Conservation (phyloP, 139 green algal genomes). For the Micractinium sp. region DNA sequence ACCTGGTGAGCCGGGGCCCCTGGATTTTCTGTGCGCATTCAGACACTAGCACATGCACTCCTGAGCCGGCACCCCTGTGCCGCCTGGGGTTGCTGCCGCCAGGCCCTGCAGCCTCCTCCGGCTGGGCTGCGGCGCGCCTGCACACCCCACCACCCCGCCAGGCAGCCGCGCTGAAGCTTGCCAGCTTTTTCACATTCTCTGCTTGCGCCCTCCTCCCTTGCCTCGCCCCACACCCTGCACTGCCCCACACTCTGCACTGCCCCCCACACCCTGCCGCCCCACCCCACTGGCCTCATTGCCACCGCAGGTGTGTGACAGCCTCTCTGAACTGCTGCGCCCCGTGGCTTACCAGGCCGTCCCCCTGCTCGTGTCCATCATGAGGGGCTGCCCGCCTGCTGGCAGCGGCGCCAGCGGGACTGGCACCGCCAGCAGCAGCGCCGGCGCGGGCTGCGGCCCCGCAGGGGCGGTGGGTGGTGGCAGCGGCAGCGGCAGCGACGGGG, state of each 20-base stretch:
- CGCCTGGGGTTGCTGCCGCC: too few relatives aligned
- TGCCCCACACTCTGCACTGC: background rate
- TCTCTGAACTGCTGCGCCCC: slow-evolving; percentile 1
- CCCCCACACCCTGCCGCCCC: background rate
- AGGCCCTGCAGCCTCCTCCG: too few relatives aligned
- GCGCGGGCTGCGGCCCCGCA: background rate
- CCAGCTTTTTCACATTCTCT: too few relatives aligned
- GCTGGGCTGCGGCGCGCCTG: too few relatives aligned
- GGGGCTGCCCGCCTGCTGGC: background rate
- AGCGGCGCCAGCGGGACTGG: background rate
- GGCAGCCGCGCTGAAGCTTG: too few relatives aligned
- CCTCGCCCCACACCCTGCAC: too few relatives aligned
- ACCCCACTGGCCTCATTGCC: background rate
- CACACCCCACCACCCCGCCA: too few relatives aligned
- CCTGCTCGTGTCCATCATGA: slow-evolving; percentile 21
- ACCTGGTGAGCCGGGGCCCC: slow-evolving; percentile 13
- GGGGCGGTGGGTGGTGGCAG: background rate
- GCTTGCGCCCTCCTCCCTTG: too few relatives aligned
- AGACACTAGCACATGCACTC: too few relatives aligned
- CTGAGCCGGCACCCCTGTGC: too few relatives aligned
- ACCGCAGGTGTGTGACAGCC: slow-evolving; percentile 28
- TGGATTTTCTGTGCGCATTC: too few relatives aligned
- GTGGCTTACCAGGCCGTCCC: slow-evolving; percentile 30
- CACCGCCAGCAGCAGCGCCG: background rate
- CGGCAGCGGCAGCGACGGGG: background rate